These are phyloP conservation scores for Ceratocystis papillata DNA, from an alignment of 2,329 filamentous ascomycete genomes.

Conservation along the genomic window DNA sequence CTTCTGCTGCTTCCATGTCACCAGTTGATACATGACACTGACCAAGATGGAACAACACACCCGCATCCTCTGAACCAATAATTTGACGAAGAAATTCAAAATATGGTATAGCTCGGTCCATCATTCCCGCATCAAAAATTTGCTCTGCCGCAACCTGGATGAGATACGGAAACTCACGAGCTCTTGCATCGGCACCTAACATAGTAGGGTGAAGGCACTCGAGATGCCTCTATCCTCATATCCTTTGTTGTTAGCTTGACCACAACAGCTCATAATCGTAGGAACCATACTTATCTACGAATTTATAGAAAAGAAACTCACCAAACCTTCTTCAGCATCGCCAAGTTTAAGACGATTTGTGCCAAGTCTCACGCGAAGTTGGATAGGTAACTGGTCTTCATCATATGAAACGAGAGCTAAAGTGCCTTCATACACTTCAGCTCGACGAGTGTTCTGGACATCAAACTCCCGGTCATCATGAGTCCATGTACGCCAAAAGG, in stretches of 20 bases:
- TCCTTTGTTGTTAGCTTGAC: constrained; percentile 19
- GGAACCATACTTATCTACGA: not conserved
- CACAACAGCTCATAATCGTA: not conserved
- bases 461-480: constrained; percentile 89
- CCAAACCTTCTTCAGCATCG: constrained; percentile 60
- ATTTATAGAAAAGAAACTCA: constrained; percentile 35
- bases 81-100: constrained; percentile 45
- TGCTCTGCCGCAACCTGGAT: constrained; percentile 54
- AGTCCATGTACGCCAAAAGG: constrained; percentile 61
- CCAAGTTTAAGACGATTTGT: constrained; percentile 67
- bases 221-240: constrained; percentile 42
- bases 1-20: constrained; percentile 58
- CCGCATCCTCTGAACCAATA: constrained; percentile 41
- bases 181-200: constrained; percentile 12
- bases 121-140: constrained; percentile 34
- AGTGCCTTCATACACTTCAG: constrained; percentile 49
- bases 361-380: constrained; percentile 74
- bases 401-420: constrained; percentile 42
- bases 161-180: constrained; percentile 61
- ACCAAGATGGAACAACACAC: constrained; percentile 46
- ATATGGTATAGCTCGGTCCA: constrained; percentile 41
- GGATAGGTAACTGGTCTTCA: constrained; percentile 64
- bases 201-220: constrained; percentile 56
- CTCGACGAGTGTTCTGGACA: constrained; percentile 55
- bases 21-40: constrained; percentile 58